A percentile compares a stretch with the other conserved stretches of the same genome.
These are phyloP conservation scores for Usnea hakonensis DNA, from an alignment of 495 filamentous ascomycete species.

Conservation along the genomic window DNA sequence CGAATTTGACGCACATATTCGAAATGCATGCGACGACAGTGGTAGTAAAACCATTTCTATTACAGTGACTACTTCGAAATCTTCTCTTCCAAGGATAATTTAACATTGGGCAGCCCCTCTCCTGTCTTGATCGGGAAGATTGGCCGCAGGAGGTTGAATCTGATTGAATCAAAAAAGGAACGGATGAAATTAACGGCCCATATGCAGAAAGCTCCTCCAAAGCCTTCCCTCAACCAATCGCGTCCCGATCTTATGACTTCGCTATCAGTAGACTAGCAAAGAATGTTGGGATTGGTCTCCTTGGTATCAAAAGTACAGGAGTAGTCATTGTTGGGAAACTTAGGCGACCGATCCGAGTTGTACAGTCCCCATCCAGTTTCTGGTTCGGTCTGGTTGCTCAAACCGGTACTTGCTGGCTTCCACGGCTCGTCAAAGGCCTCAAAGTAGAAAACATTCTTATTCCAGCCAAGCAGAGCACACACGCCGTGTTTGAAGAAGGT, in stretches of 20 bases:
- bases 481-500: conserved; percentile 60
- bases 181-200: conserved; percentile 4
- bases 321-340: conserved; percentile 44
- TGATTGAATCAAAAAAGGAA: conserved; percentile 8
- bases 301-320: conserved; percentile 36
- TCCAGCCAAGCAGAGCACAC: conserved; percentile 65
- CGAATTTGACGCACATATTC: background rate
- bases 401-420: conserved; percentile 64
- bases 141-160: conserved; percentile 5
- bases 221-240: background rate
- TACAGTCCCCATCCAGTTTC: conserved; percentile 77
- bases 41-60: conserved; percentile 12
- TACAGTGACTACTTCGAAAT: conserved; percentile 13
- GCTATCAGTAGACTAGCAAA: background rate
- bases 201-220: conserved; percentile 8
- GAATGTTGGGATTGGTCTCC: background rate
- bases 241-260: background rate
- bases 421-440: conserved; percentile 77
- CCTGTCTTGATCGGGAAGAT: conserved; percentile 1
- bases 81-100: conserved; percentile 7
- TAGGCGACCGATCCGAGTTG: conserved; percentile 51
- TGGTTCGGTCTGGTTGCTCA: conserved; percentile 56
- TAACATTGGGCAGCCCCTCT: conserved; percentile 5
- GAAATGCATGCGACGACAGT: background rate
- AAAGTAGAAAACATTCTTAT: conserved; percentile 73